Conservation (phyloP, 257 asterid genomes). For the Scutellaria galericulata region DNA sequence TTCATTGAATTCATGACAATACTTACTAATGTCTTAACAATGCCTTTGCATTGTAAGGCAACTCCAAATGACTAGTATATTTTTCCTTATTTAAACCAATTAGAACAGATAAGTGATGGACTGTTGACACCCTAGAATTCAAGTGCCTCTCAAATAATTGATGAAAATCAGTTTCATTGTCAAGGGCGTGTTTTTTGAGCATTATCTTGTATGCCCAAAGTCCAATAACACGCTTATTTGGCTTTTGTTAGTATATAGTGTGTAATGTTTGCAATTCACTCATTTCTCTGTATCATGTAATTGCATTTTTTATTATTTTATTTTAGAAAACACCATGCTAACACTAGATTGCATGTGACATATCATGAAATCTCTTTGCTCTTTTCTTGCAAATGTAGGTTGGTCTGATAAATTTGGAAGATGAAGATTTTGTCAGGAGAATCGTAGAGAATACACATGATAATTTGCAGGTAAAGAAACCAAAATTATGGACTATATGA, state of each 20-base stretch:
- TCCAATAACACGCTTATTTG: not conserved
- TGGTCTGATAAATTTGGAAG: slow-evolving; percentile 92
- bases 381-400: slow-evolving; percentile 54
- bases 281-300: slow-evolving; percentile 3
- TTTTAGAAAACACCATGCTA: slow-evolving; percentile 18
- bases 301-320: not conserved
- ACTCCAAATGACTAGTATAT: not conserved
- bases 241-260: not conserved
- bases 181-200: not conserved
- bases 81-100: not conserved
- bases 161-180: not conserved
- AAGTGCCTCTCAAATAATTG: not conserved
- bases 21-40: slow-evolving; percentile 1
- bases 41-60: slow-evolving; percentile 8
- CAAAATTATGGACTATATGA: slow-evolving; percentile 20
- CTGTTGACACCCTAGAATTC: slow-evolving; percentile 2
- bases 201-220: slow-evolving; percentile 7
- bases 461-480: slow-evolving; percentile 74
- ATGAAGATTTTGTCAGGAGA: slow-evolving; percentile 79
- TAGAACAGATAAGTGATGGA: not conserved
- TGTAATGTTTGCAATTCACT: slow-evolving; percentile 14
- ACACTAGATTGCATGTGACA: slow-evolving; percentile 12
- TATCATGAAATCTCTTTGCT: slow-evolving; percentile 24
- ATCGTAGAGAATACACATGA: slow-evolving; percentile 70
- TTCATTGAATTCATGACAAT: not conserved